Evolutionary conservation across 805 yeast species (phyloP), one percentile per base, ranked within the genome.

Genomic region (Hanseniaspora lindneri): DNA sequence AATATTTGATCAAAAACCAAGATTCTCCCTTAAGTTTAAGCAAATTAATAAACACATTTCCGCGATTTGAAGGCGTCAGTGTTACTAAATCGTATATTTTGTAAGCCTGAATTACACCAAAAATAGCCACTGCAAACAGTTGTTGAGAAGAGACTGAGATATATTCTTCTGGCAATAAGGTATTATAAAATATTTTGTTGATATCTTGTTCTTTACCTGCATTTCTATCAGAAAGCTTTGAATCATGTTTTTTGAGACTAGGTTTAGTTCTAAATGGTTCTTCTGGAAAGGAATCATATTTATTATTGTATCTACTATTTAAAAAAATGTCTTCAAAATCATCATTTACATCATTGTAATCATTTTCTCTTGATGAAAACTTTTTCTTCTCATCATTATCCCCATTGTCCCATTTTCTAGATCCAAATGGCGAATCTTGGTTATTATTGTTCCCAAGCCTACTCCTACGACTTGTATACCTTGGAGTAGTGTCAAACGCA

Each of bases 111-210:
- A 89, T 70, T 29, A 83, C 68, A 2, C 74, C 67, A 59, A 86
- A 84, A 10, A 83, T 52, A 1, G 84, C 74, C n/a, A 79, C 61
- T 2, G 78, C 71, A 49, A 84, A 72, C 30, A 77, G 62, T 52
- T 95, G 68, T 62, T 89, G 98, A 13, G 83, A 76, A 2, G 84
- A 84, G 5, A 75, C 74, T 54, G 86, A 95, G 23, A 88, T 59
- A 1, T 79, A 67, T 6, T 71, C 65, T 14, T 76, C 70, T 0
- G 95, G 84, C 36, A 89, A 77, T 36, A 83, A 64, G 3, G 52
- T 49, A 20, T 44, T 21, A 8, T 23, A 24, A 19, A 28, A 25
- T 23, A 29, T 30, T 34, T 25, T 34, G 29, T 24, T 23, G n/a
- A 19, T 17, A 16, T n/a, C 25, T n/a, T 43, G 21, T 7, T 27